Evolutionary conservation across 2,329 filamentous ascomycete species (phyloP), one percentile per base, ranked within the genome.

Genomic region (Alternaria dauci): DNA sequence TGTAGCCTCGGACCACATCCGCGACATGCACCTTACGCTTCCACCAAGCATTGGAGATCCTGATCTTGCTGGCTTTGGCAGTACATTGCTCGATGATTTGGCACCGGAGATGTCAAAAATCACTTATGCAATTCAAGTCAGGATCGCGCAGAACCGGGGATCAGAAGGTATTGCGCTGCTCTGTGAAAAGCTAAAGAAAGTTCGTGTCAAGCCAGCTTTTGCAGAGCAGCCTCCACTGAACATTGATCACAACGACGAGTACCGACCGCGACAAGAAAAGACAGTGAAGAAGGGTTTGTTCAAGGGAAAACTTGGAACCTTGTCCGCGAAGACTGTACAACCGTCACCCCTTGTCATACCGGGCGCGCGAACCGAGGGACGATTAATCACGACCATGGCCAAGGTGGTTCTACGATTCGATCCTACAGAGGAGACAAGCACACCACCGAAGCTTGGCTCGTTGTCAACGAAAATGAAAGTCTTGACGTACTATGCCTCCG

Each of bases 11-110:
- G 77, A 81, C 26, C 81, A 85, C 38, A 79, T 90, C 54, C 81
- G 83, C 55, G 79, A 83, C 23, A 82, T 82, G 1, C 88, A 91
- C 72, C 78, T 86, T 2, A 79, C 83, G 66, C 80, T 89, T 0
- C 88, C 88, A 2, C 88, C 88, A 3, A 88, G 84, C 26, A 77
- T 90, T 20, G 88, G 88, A 12, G 87, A 89, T 58, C 78, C 83
- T 8, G 83, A 84, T 68, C 74, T 85, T n/a, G 80, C 82, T 46
- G 81, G 81, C 25, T 80, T 83, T 62, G 84, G 84, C 9, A 81
- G 80, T 36, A 77, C 77, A 3, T 72, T 86, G 18, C 79, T 87
- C 41, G 87, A 90, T 69, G 88, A 90, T 66, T 79, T 89, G 71
- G 80, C 86, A 2, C 88, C 88, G 0, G 83, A 87, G 8, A 89